Conservation (phyloP, 2,329 filamentous ascomycete species). For the Ambrosiella cleistominuta region DNA sequence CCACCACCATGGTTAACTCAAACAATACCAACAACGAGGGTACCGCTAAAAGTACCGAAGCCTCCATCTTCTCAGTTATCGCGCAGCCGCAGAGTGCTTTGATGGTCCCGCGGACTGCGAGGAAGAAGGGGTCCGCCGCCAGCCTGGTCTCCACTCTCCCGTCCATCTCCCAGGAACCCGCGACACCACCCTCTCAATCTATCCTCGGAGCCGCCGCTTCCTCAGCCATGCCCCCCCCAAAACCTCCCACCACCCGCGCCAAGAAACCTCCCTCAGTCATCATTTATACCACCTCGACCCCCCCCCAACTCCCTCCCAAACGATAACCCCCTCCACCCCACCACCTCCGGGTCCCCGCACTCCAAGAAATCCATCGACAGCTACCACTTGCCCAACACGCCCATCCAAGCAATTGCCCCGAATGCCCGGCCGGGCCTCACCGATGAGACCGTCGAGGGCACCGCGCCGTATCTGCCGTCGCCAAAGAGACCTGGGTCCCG, state of each 20-base stretch:
- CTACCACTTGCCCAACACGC: slow-evolving; percentile 22
- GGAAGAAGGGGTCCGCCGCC: slow-evolving; percentile 12
- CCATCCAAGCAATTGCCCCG: slow-evolving; percentile 40
- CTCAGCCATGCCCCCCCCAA: neutral
- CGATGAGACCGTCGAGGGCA: slow-evolving; percentile 42
- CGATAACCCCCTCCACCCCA: slow-evolving; percentile 16
- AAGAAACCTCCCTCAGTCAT: slow-evolving; percentile 36
- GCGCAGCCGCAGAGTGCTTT: neutral
- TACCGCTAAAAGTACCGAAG: neutral
- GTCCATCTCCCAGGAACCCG: slow-evolving; percentile 17
- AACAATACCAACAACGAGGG: neutral
- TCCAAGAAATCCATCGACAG: slow-evolving; percentile 28
- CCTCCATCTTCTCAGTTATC: neutral
- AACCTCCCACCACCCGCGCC: slow-evolving; percentile 9
- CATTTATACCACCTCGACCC: slow-evolving; percentile 27
- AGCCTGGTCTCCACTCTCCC: slow-evolving; percentile 14
- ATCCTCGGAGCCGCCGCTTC: neutral
- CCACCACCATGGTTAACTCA: neutral
- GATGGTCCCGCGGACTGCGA: neutral
- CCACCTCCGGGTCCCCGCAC: slow-evolving; percentile 14
- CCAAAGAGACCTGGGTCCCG: slow-evolving; percentile 28
- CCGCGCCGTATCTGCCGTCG: slow-evolving; percentile 37
- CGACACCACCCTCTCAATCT: slow-evolving; percentile 16
- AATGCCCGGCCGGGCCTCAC: slow-evolving; percentile 46
- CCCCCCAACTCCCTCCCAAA: slow-evolving; percentile 15